A percentile compares a stretch with the other conserved stretches of the same genome.
These are phyloP conservation scores for Phalaenopsis equestris DNA, from an alignment of 106 monocot genomes.

Conservation along the genomic window DNA sequence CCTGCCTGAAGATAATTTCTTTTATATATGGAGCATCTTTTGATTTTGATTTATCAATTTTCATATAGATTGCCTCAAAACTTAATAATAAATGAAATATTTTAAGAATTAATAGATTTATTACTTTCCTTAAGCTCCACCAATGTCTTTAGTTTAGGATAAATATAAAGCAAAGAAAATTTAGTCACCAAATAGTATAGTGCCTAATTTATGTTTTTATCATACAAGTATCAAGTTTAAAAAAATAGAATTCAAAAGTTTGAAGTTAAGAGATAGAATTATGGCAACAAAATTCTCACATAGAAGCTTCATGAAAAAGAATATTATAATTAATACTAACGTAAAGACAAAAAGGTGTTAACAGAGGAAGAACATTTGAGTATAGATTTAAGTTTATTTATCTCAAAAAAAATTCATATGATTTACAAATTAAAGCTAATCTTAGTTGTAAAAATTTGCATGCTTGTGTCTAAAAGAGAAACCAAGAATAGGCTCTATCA, in stretches of 20 bases:
- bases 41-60: not conserved
- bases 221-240: not conserved
- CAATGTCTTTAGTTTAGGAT: not conserved
- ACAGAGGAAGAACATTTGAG: not conserved
- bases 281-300: not conserved
- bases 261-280: not conserved
- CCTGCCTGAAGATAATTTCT: not conserved
- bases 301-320: not conserved
- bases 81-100: not conserved
- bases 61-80: not conserved
- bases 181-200: not conserved
- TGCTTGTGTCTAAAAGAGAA: not conserved
- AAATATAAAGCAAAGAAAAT: not conserved
- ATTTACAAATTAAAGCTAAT: not conserved
- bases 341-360: not conserved
- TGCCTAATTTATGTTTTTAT: not conserved
- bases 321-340: not conserved
- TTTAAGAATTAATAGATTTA: too few relatives aligned
- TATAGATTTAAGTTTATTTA: not conserved
- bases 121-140: not conserved
- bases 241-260: not conserved
- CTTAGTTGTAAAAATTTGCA: not conserved
- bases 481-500: not conserved
- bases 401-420: not conserved
- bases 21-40: not conserved